Evolutionary conservation across 2,329 filamentous ascomycete species (phyloP), one percentile per base, ranked within the genome.

Genomic region (Hymenoscyphus scutula): DNA sequence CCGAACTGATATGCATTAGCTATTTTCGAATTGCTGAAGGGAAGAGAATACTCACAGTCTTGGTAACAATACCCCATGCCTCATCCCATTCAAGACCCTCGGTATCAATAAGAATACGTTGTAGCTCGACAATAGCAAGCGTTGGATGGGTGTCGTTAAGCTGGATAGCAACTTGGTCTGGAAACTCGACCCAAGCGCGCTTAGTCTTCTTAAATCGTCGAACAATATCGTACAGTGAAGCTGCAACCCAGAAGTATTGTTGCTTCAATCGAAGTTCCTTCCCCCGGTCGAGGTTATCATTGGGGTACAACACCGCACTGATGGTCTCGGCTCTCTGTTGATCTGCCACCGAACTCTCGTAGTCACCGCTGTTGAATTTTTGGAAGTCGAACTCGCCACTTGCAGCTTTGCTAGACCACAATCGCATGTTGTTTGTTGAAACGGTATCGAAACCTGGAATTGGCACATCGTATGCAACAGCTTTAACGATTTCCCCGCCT

Each of bases 181-280:
- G 84, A 78, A 99, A 99, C 73, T 96, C 90, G 68, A 79, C 88
- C 95, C 95, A 99, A 7, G 89, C 80, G 67, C 94, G 88, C 80
- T 91, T 92, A 19, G 92, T 88, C 84, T 98, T 99, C 83, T 98
- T 99, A 87, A 98, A 99, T 63, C 95, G 89, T 63, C 95, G 90
- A 64, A 99, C 90, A 74, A 99, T 99, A 73, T 99, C 95, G 74
- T 92, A 92, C 3, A 99, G 84, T 17, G 95, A 99, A 17, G 95
- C 95, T 59, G 95, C 93, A 73, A 97, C 96, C 95, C 95, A 99
- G 80, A 99, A 99, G 83, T 99, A 99, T 77, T 99, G 95, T 77
- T 99, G 95, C 84, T 99, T 99, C 77, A 99, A 79, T 60, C 95
- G 91, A 67, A 99, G 86, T 81, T 99, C 95, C 78, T 99, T 99